These are phyloP conservation scores for Tulasnella calospora DNA, from an alignment of 768 basidiomycete species.

Conservation along the genomic window DNA sequence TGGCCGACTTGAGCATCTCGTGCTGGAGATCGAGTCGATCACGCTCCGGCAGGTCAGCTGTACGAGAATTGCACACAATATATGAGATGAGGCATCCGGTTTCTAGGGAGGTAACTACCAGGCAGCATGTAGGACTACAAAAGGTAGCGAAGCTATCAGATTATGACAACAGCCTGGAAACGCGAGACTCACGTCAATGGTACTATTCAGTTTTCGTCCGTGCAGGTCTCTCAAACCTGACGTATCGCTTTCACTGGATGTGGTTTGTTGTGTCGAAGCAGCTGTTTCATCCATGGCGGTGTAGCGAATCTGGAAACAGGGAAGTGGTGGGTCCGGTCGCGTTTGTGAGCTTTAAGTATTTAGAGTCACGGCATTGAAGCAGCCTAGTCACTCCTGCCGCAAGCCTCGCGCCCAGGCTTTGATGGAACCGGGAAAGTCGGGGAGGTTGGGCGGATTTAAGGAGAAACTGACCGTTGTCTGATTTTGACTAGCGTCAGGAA, in stretches of 20 bases:
- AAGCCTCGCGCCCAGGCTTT: too few relatives aligned
- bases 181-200: background rate
- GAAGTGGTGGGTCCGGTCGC: background rate
- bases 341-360: background rate
- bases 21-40: conserved; percentile 15
- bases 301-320: background rate
- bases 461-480: background rate
- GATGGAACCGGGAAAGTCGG: background rate
- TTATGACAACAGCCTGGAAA: too few relatives aligned
- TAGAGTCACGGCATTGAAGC: conserved; percentile 12
- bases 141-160: background rate
- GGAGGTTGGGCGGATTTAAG: background rate
- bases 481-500: background rate
- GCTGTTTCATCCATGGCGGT: background rate
- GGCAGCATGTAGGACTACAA: background rate
- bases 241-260: background rate
- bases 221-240: background rate
- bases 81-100: background rate
- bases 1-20: conserved; percentile 21
- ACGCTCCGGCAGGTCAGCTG: conserved; percentile 18
- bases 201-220: conserved; percentile 19
- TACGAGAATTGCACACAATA: background rate
- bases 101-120: background rate
- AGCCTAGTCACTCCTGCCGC: too few relatives aligned
- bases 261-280: background rate